Evolutionary conservation across 805 yeast species (phyloP).

Genomic region (Metschnikowia bowlesiae): DNA sequence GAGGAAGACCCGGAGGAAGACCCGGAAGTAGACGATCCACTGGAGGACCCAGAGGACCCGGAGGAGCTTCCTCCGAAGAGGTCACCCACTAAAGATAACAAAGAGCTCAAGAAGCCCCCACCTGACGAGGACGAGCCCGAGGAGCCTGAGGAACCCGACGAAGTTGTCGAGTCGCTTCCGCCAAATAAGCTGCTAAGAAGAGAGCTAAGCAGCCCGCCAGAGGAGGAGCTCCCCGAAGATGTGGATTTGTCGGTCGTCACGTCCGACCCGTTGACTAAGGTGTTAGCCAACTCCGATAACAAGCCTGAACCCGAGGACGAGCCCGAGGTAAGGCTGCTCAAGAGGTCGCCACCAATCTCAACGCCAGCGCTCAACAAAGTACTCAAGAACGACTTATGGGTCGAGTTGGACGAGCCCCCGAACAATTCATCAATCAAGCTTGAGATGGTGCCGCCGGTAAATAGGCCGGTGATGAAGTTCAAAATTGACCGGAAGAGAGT

Average conservation of each 20-base stretch:
- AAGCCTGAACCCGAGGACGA: conserved; percentile 11
- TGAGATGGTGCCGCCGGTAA: conserved; percentile 9
- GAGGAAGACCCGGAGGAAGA: conserved; percentile 3
- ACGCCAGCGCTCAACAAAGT: conserved; percentile 12
- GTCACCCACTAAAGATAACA: not conserved
- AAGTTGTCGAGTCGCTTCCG: conserved; percentile 2
- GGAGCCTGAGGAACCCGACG: not conserved
- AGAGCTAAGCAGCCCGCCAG: conserved; percentile 11
- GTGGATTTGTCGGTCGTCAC: conserved; percentile 1
- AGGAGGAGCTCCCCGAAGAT: conserved; percentile 5
- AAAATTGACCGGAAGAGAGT: conserved; percentile 13
- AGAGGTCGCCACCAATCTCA: conserved; percentile 14
- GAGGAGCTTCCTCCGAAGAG: conserved; percentile 2
- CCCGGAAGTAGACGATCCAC: conserved; percentile 1
- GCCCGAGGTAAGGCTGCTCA: conserved; percentile 10
- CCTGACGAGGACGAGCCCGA: conserved; percentile 3
- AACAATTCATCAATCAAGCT: conserved; percentile 12
- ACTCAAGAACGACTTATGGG: conserved; percentile 13
- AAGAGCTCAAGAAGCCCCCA: conserved; percentile 2
- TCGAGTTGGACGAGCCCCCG: conserved; percentile 13
- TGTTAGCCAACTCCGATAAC: conserved; percentile 10
- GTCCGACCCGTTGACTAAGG: conserved; percentile 6
- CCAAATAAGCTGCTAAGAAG: conserved; percentile 8
- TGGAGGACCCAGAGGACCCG: not conserved
- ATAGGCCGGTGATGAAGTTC: conserved; percentile 15